Base-by-base conservation (phyloP, 768 basidiomycete species). In the Mycena filopes region DNA sequence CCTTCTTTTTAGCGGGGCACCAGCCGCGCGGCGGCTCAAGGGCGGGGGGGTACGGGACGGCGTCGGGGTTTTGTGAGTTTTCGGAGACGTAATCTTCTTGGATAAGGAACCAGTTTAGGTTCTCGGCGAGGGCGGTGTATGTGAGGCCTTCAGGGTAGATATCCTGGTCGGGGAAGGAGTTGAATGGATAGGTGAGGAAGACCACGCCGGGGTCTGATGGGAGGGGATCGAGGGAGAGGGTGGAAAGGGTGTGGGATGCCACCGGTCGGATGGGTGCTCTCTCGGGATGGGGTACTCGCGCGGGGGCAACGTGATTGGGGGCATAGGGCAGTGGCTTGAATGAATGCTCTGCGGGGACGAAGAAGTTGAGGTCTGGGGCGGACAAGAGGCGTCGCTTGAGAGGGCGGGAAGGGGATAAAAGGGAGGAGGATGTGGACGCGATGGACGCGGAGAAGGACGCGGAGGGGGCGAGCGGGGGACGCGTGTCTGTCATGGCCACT, bases 1-100 rank as follows among this genome's bases (percentile, higher is more conserved):
- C 90, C 71, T 90, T 92, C 77, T 92, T 93, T 81, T 89, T 93
- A n/a, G 92, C 85, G 28, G 91, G 91, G 72, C 91, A 93, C 93
- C 93, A 94, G 29, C 93, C 93, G 58, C 93, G 82, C 16, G 93
- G 93, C 29, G 93, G 93, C 74, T 94, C 93, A 15, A 94, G 86
- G 74, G 87, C 83, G 41, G 90, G 81, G 15, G 93, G 93, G 74
- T 94, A 94, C 18, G 87, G 78, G 20, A 92, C 84, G n/a, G 86
- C 86, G 55, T 79, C 75, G 6, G 83, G 75, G 73, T 86, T 85
- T 43, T 77, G 75, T 55, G 81, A 83, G 49, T 77, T 74, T 51
- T 81, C 78, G 42, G 79, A 79, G 40, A 84, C 79, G 68, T 91
- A 94, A 75, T 94, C 92, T 55, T 79, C 74, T 20, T 90, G 73